phyloP scores from a whole-genome alignment of 148 eudicot species.

The Rhododendron griersonianum region DNA sequence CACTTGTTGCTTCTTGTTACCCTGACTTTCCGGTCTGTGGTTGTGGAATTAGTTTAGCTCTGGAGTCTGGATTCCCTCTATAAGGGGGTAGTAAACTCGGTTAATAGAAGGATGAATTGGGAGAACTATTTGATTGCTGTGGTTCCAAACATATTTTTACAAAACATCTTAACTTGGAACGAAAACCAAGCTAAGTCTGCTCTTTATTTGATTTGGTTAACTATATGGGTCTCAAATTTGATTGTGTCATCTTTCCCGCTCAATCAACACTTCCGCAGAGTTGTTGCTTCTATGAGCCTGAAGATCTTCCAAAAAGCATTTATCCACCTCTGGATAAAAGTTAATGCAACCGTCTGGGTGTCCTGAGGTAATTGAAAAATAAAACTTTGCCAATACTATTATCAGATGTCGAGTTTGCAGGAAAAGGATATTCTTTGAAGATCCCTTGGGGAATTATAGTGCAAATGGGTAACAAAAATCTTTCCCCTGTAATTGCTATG shows the following conservation, averaged over 20 bases:
- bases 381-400: neutral
- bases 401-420: constrained; percentile 2
- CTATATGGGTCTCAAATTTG: neutral
- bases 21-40: neutral
- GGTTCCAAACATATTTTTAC: neutral
- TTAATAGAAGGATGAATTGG: neutral
- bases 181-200: neutral
- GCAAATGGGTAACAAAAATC: neutral
- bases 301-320: neutral
- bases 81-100: no score
- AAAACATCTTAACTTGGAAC: neutral
- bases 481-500: neutral
- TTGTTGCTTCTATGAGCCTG: neutral
- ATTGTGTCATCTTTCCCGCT: constrained; percentile 1
- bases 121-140: neutral
- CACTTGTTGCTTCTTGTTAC: neutral
- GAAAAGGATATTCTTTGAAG: neutral
- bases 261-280: neutral
- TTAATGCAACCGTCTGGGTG: neutral
- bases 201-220: neutral
- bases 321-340: neutral
- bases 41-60: neutral
- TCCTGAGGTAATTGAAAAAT: neutral
- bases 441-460: neutral
- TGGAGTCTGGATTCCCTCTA: neutral